Conservation (phyloP, 768 basidiomycete genomes). For the Lentinula raphanica region DNA sequence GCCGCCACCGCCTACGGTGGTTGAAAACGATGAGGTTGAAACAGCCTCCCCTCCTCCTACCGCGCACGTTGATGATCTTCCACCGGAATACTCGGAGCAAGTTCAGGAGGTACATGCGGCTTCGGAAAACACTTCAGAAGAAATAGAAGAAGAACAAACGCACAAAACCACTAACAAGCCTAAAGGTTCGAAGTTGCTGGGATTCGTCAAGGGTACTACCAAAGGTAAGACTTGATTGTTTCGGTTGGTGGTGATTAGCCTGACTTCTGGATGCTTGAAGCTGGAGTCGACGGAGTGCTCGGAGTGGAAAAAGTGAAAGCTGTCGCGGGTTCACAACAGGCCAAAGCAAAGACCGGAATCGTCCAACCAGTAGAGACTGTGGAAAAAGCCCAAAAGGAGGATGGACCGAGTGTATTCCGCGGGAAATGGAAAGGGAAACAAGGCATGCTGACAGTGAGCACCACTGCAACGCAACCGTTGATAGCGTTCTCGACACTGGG, state of each 20-base stretch:
- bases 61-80: not conserved
- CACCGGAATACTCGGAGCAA: not conserved
- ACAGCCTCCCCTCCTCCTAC: not conserved
- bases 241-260: not conserved
- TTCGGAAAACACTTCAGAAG: not conserved
- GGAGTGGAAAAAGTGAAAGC: not conserved
- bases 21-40: not conserved
- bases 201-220: not conserved
- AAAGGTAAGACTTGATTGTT: not conserved
- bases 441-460: not conserved
- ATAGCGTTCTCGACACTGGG: not conserved
- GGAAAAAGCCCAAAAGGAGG: not conserved
- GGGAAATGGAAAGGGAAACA: not conserved
- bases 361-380: not conserved
- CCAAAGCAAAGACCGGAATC: not conserved
- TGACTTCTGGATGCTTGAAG: not conserved
- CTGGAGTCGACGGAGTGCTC: not conserved
- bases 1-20: conserved; percentile 28
- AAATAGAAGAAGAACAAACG: not conserved
- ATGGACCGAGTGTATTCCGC: not conserved
- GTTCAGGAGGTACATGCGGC: not conserved
- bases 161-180: not conserved
- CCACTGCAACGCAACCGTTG: not conserved
- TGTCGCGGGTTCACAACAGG: not conserved
- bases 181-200: not conserved